Evolutionary conservation across 805 yeast species (phyloP), one percentile per base, ranked within the genome.

Genomic region (Lipomyces spencermartinsiae): DNA sequence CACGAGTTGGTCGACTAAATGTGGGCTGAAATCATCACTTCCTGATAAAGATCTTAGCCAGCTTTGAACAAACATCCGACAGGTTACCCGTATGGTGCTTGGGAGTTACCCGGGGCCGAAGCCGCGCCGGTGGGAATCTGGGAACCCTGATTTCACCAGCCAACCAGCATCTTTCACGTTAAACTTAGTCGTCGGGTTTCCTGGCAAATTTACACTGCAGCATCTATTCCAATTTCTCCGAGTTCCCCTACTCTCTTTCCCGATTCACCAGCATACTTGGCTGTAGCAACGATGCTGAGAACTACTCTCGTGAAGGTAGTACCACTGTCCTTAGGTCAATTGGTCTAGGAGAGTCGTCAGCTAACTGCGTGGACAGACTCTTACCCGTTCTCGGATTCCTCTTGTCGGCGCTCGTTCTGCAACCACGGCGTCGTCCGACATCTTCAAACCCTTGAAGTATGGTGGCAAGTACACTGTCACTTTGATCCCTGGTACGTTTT

Each of bases 391-490:
- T 34, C 25, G 63, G 19, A 63, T 67, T 54, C 68, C 72, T 29
- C 64, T 67, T 51, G 71, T 69, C 61, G 71, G 71, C 29, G 53
- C 63, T 61, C 64, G 75, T 34, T 65, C 84, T 37, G 90, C 92
- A 68, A 84, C 92, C 61, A 79, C 84, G 66, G 85, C 87, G 65
- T 80, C 88, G 35, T 84, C 89, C 64, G 90, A 87, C 78, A 76
- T 85, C 69, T 85, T 85, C 72, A 83, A 91, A 76, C 96, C 97
- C 76, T 92, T 92, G 84, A 90, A 91, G 82, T 93, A 92, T 83
- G 98, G 98, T 75, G 97, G 97, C 71, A 89, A 89, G 79, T 93
- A 87, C 85, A 91, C 94, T 63, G 97, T 95, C 67, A 94, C 99
- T 61, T 85, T 94, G 79, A 89, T 94, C 75, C 98, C 98, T 68